Evolutionary conservation across 768 basidiomycete genomes (phyloP).

Genomic region (Termitomyces sp.): DNA sequence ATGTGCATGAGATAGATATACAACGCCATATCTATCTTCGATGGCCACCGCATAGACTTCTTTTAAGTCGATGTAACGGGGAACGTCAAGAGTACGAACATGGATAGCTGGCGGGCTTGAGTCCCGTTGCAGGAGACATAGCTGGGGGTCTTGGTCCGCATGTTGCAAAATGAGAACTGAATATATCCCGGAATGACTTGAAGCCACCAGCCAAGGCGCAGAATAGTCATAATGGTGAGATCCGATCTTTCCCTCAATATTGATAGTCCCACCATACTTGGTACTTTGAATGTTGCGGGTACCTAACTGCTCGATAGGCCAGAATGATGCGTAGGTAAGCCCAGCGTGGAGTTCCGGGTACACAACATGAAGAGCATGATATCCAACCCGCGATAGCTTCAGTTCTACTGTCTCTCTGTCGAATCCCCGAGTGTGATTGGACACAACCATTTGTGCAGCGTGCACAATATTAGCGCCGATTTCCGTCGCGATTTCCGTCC

Average conservation of each 20-base stretch:
- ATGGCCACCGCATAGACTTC: conserved; percentile 10
- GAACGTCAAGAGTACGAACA: conserved; percentile 5
- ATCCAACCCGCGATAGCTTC: neutral
- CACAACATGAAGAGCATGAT: neutral
- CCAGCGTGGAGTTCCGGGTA: neutral
- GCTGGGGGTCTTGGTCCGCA: neutral
- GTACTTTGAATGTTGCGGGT: too few species aligned
- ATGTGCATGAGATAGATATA: conserved; percentile 13
- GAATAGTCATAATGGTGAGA: neutral
- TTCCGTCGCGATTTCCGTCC: neutral
- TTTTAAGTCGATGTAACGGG: conserved; percentile 9
- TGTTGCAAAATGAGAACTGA: neutral
- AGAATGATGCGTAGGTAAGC: neutral
- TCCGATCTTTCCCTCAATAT: neutral
- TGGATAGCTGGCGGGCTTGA: neutral
- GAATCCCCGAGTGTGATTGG: neutral
- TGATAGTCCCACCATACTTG: neutral
- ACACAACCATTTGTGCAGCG: neutral
- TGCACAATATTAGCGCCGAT: neutral
- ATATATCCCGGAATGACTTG: conserved; percentile 11
- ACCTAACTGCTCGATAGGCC: neutral
- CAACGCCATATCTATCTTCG: conserved; percentile 14
- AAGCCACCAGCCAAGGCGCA: neutral
- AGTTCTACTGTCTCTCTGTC: neutral
- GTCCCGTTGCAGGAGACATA: conserved; percentile 8